A percentile compares a stretch with the other conserved stretches of the same genome.
Conservation (phyloP, 2,329 filamentous ascomycete species). For the Reticulascus tulasneorum region DNA sequence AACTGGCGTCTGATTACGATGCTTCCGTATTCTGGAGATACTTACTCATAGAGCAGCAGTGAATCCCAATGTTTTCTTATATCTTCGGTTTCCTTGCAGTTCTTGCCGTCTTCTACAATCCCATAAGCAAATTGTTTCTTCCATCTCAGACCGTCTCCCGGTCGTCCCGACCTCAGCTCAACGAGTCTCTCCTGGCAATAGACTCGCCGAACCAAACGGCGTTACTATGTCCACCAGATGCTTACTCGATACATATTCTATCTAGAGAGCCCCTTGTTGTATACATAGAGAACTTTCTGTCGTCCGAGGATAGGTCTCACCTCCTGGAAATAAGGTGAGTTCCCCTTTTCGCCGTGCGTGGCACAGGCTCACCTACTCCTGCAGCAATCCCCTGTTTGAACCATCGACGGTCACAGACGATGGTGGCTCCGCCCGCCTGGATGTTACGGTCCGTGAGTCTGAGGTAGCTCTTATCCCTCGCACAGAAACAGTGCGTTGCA, state of each 20-base stretch:
- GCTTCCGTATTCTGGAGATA: too few species aligned
- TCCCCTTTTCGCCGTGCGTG: constrained; percentile 1
- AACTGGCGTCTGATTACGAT: too few species aligned
- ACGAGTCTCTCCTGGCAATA: constrained; percentile 47
- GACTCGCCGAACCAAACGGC: constrained; percentile 33
- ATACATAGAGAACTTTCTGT: constrained; percentile 50
- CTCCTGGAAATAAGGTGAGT: constrained; percentile 47
- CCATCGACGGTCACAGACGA: constrained; percentile 48
- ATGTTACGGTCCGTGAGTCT: constrained; percentile 45
- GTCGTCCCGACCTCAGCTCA: constrained; percentile 41
- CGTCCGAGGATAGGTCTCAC: constrained; percentile 37
- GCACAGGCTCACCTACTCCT: neutral
- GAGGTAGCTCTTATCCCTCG: constrained; percentile 49
- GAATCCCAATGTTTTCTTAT: constrained; percentile 51
- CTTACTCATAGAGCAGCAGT: too few species aligned
- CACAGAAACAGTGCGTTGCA: constrained; percentile 37
- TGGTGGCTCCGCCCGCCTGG: constrained; percentile 35
- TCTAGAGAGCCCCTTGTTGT: constrained; percentile 48
- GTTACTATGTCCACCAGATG: constrained; percentile 32
- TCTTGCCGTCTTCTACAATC: constrained; percentile 40
- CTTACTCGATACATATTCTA: constrained; percentile 43
- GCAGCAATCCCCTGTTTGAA: constrained; percentile 43
- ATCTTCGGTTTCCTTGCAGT: constrained; percentile 36
- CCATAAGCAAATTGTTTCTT: constrained; percentile 34
- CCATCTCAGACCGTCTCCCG: constrained; percentile 21